Evolutionary conservation across 768 basidiomycete genomes (phyloP).

Genomic region (Russula virescens): DNA sequence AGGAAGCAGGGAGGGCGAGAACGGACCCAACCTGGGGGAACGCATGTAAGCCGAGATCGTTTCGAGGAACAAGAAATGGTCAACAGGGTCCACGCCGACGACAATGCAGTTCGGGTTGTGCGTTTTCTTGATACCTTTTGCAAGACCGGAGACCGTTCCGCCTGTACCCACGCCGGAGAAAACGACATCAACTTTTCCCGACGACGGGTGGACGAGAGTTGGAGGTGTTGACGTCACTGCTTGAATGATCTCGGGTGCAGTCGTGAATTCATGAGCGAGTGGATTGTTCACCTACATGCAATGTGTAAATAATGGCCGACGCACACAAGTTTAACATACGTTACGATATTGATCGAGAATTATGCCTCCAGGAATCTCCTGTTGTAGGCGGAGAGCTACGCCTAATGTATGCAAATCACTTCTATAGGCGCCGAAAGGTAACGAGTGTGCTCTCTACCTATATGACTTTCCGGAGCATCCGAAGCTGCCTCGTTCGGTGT

Average conservation of each 20-base stretch:
- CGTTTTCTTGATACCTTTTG: conserved; percentile 69
- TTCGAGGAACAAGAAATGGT: neutral
- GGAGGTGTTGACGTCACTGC: conserved; percentile 65
- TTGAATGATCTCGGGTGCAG: conserved; percentile 88
- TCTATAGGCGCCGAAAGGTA: conserved; percentile 52
- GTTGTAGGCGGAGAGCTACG: conserved; percentile 70
- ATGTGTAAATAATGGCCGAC: conserved; percentile 13
- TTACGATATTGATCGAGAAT: conserved; percentile 92
- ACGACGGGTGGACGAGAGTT: conserved; percentile 51
- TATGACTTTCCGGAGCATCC: conserved; percentile 86
- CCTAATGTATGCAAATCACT: conserved; percentile 73
- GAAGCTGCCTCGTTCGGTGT: conserved; percentile 87
- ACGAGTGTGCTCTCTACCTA: conserved; percentile 57
- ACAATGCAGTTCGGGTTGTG: conserved; percentile 71
- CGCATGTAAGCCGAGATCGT: neutral
- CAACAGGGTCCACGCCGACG: conserved; percentile 87
- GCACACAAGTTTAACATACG: conserved; percentile 37
- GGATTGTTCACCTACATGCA: conserved; percentile 67
- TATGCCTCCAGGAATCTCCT: conserved; percentile 75
- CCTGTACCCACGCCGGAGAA: conserved; percentile 91
- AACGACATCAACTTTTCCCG: conserved; percentile 72
- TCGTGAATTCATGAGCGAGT: conserved; percentile 83
- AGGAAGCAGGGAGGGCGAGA: conserved; percentile 61
- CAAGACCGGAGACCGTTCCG: conserved; percentile 87
- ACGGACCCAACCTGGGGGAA: conserved; percentile 74